Percentiles rank a stretch among this genome's conserved stretches.
Evolutionary conservation across 78 protist species (phyloP).

Genomic region (Dictyostelium firmibasis): DNA sequence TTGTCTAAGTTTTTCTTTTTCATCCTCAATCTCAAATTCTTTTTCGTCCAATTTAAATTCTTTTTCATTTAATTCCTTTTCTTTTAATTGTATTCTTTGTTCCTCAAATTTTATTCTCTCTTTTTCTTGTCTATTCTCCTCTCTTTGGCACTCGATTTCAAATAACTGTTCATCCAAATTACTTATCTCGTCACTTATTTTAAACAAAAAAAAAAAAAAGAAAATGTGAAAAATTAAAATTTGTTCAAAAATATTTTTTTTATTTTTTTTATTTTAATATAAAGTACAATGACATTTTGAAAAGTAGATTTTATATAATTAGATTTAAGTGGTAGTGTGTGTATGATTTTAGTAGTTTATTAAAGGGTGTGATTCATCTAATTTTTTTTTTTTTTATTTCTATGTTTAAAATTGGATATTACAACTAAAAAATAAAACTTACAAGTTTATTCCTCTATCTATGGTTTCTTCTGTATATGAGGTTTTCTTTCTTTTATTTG

Average conservation of each 20-base stretch:
- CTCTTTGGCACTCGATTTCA: constrained; percentile 43
- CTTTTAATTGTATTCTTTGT: neutral
- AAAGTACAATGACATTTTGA: no score
- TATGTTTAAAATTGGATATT: no score
- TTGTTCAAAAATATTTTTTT: no score
- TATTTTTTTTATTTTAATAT: no score
- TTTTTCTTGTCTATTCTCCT: constrained; percentile 24
- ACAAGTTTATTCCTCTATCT: neutral
- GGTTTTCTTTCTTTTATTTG: constrained; percentile 23
- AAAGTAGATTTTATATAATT: no score
- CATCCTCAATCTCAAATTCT: constrained; percentile 21
- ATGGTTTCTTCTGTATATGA: neutral
- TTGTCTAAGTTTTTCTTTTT: constrained; percentile 1
- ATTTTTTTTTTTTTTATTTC: no score
- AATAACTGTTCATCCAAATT: constrained; percentile 51
- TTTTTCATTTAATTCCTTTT: constrained; percentile 27
- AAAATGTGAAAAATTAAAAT: neutral
- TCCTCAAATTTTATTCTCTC: neutral
- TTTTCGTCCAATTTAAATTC: constrained; percentile 58
- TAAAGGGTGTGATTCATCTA: no score
- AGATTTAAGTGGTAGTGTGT: no score
- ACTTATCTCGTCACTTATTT: neutral
- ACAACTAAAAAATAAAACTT: neutral
- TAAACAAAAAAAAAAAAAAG: neutral
- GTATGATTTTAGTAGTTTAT: no score